Evolutionary conservation across 2,329 filamentous ascomycete species (phyloP), one percentile per base, ranked within the genome.

Genomic region (Trichophyton rubrum): DNA sequence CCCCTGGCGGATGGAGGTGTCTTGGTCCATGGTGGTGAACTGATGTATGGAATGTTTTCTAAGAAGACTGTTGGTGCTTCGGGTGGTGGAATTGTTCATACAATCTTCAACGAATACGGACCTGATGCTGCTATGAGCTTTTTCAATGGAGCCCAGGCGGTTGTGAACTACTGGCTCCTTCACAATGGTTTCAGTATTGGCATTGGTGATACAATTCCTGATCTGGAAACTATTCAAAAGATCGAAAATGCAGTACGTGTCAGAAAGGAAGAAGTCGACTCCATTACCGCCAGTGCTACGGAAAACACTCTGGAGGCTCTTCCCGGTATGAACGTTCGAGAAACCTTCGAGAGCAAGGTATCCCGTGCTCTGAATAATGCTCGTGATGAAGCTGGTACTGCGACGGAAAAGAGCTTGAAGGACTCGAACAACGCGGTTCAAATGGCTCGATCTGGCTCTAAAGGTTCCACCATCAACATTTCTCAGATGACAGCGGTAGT

Each of bases 401-500:
- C 86, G 58, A 95, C 93, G 0, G 89, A 95, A 75, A 87, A 90
- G 76, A 90, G 88, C 80, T 78, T 99, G 72, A 96, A 96, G 77
- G 90, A 96, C 75, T 80, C 88, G 68, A 99, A 99, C 81, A 96
- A 97, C 69, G 92, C 92, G 58, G 90, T 95, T 60, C 89, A 90
- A 70, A 99, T 97, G 89, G 90, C 95, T 63, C 85, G 86, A 59
- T 96, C 93, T 62, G 93, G 93, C 69, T 99, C 95, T 67, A 99
- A 99, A 80, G 93, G 93, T 73, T 97, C 93, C 1, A 92, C 90
- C 11, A 97, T 99, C 80, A 99, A 99, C 74, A 97, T 99, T 68
- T 96, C 95, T 15, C 93, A 99, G 76, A 99, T 99, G 93, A 95
- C 91, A 64, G 93, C 93, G 27, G 83, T 97, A 65, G 95, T 99